Conservation (phyloP, 2,329 filamentous ascomycete species). For the Epichloe aotearoae region DNA sequence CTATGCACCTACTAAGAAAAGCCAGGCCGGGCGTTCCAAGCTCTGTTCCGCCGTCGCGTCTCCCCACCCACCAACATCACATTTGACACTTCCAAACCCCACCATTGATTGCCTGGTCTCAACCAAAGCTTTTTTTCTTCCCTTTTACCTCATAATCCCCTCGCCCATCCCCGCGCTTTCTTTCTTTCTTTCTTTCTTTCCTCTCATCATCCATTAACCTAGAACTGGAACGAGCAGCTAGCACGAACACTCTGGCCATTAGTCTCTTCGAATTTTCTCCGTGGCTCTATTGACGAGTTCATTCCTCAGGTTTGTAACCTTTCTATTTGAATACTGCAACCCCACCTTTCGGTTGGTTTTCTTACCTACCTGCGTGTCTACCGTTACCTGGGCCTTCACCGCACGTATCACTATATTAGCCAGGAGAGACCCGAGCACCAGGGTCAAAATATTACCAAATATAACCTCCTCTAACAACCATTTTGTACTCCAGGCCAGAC, state of each 20-base stretch:
- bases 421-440: neutral
- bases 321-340: neutral
- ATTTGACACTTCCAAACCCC: neutral
- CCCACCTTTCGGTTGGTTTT: neutral
- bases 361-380: neutral
- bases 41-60: neutral
- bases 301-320: neutral
- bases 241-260: neutral
- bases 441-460: neutral
- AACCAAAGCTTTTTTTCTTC: neutral
- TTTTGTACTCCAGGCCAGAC: constrained; percentile 1
- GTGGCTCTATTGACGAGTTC: neutral
- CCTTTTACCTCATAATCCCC: neutral
- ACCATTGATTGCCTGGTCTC: constrained; percentile 1
- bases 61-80: neutral
- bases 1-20: neutral
- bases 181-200: neutral
- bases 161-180: neutral
- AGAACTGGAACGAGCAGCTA: neutral
- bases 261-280: neutral
- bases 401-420: neutral
- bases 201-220: neutral
- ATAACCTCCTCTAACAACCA: neutral
- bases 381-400: neutral
- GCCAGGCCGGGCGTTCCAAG: neutral